Evolutionary conservation across 179 eudicot genomes (phyloP).

Genomic region (Patellifolia procumbens): DNA sequence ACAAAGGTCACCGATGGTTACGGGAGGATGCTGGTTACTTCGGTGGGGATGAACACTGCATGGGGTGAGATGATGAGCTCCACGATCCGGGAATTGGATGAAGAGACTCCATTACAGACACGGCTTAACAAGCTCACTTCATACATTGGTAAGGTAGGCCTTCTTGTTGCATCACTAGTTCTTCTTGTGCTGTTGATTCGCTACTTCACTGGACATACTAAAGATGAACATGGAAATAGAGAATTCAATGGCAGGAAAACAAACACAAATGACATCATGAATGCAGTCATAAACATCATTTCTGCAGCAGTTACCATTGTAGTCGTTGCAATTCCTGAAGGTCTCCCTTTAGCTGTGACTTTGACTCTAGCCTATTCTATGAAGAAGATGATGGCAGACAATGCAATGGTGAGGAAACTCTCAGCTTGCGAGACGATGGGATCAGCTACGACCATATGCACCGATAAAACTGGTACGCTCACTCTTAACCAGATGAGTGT

Average conservation of each 20-base stretch:
- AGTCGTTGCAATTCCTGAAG: slow-evolving; percentile 54
- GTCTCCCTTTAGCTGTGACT: slow-evolving; percentile 54
- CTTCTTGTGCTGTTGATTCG: slow-evolving; percentile 41
- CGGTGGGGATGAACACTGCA: slow-evolving; percentile 48
- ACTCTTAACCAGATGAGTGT: slow-evolving; percentile 49
- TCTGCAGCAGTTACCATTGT: slow-evolving; percentile 57
- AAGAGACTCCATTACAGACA: slow-evolving; percentile 47
- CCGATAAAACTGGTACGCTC: slow-evolving; percentile 54
- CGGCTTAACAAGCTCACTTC: slow-evolving; percentile 47
- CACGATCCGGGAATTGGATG: slow-evolving; percentile 31
- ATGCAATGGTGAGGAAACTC: slow-evolving; percentile 56
- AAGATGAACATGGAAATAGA: slow-evolving; percentile 32
- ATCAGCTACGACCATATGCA: slow-evolving; percentile 51
- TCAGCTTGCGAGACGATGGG: slow-evolving; percentile 62
- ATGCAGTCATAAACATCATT: slow-evolving; percentile 37
- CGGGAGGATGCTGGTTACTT: slow-evolving; percentile 40
- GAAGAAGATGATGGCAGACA: slow-evolving; percentile 57
- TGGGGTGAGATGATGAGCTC: slow-evolving; percentile 54
- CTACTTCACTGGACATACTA: slow-evolving; percentile 44
- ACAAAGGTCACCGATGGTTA: slow-evolving; percentile 46
- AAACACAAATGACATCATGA: slow-evolving; percentile 30
- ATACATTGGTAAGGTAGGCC: slow-evolving; percentile 45
- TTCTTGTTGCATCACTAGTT: slow-evolving; percentile 47
- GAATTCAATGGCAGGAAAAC: slow-evolving; percentile 41
- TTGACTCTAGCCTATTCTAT: slow-evolving; percentile 58